These are phyloP conservation scores for Takakia lepidozioides DNA, from an alignment of 225 moss, liverwort and hornwort genomes.

Conservation along the genomic window DNA sequence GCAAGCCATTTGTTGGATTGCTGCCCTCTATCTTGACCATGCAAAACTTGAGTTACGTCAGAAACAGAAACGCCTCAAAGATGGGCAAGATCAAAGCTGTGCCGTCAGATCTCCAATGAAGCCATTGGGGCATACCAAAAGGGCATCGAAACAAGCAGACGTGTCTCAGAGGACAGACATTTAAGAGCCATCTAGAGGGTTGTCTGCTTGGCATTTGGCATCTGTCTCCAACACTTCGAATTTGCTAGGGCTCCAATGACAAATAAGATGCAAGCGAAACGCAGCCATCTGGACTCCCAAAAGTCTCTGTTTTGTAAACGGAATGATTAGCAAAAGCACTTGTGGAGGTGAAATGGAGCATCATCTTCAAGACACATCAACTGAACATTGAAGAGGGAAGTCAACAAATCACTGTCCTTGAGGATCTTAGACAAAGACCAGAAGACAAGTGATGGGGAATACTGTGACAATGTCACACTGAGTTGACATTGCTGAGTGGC, in stretches of 20 bases:
- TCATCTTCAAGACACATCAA: not conserved
- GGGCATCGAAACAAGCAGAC: no score
- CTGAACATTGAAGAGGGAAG: not conserved
- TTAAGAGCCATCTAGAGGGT: slow-evolving; percentile 45
- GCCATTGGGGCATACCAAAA: no score
- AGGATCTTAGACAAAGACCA: not conserved
- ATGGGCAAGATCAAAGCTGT: no score
- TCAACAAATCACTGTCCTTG: not conserved
- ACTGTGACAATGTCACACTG: no score
- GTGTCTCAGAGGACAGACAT: no score
- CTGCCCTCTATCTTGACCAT: no score
- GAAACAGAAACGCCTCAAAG: no score
- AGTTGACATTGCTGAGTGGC: no score
- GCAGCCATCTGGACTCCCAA: slow-evolving; percentile 80
- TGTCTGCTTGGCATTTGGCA: slow-evolving; percentile 23
- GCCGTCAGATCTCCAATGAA: no score
- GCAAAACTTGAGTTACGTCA: no score
- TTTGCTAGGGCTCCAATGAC: slow-evolving; percentile 63
- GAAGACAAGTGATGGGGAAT: no score
- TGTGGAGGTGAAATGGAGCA: not conserved
- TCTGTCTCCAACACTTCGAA: slow-evolving; percentile 62
- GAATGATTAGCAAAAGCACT: not conserved
- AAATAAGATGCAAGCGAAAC: slow-evolving; percentile 62
- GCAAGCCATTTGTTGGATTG: no score
- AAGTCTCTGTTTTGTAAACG: slow-evolving; percentile 43